Evolutionary conservation across 2,329 filamentous ascomycete species (phyloP), one percentile per base, ranked within the genome.

Genomic region (Ophiosphaerella korrae): DNA sequence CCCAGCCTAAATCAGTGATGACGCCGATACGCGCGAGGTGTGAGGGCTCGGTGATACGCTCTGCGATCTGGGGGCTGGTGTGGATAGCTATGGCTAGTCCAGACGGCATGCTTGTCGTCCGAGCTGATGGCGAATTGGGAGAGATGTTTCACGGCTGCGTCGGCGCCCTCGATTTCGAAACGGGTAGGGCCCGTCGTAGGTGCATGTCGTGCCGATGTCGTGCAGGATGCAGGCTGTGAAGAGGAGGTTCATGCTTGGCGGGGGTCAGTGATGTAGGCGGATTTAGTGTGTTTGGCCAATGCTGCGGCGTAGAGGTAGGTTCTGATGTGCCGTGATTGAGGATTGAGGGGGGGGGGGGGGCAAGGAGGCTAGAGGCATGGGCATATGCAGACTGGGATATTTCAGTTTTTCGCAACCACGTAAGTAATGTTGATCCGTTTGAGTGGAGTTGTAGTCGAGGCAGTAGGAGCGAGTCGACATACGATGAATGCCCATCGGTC

Each of bases 261-360:
- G 75, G 75, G 74, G 24, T 59, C 42, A 8, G 50, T 52, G 16
- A 50, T 45, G 45, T 67, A 70, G n/a, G 44, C 34, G 4, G 67
- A 70, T 2, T 42, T 37, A 11, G 35, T 35, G 42, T 79, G 74
- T 12, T 52, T 44, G 3, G 63, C 62, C 11, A 70, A 48, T 11
- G 50, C 50, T 12, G 57, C 45, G 34, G 86, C 83, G 65, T 83
- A 90, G 63, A 85, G 83, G 65, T 82, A 91, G 2, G 90, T 87
- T 9, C 88, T 77, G 78, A 90, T 84, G 21, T 84, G 21, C 82
- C 86, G 70, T 91, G 88, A 64, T 87, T 85, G 62, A 85, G 88
- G 0, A 86, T 88, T 48, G 83, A 75, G 4, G 69, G 64, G 0
- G 77, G 62, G 0, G 83, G 75, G 4, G 69, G 64, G 0, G 77